Evolutionary conservation across 169 alveolate species (phyloP), one percentile per base, ranked within the genome.

Genomic region (Eimeria necatrix): DNA sequence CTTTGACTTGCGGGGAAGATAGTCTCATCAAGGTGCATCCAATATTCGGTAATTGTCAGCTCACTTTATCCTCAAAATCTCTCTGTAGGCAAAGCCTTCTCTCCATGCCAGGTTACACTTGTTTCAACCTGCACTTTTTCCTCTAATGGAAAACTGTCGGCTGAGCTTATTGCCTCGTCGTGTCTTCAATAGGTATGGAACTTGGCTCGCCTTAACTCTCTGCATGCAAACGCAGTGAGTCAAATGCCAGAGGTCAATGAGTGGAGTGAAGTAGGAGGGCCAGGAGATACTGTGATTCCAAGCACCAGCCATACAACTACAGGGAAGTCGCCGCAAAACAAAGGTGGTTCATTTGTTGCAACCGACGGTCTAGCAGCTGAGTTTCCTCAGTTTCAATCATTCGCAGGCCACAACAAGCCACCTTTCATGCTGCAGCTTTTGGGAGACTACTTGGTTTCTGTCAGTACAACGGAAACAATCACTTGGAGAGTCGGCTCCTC

Each of bases 341-440:
- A 74, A 9, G 20, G 80, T 49, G 32, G 59, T 14, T 14, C 24
- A 32, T n/a, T 24, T 24, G 32, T 32, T 73, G 56, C 46, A 61
- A 41, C 91, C 24, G 60, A 74, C 52, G 91, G 78, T 48, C 56
- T 59, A 20, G 22, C 53, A n/a, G 56, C 71, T 56, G 91, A 84
- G 53, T 48, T 64, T 22, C 95, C 92, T 41, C 92, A 71, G 48
- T 80, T 48, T 51, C 95, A 92, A 86, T 92, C 95, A 2, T 92
- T 92, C 51, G 70, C 92, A 20, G 95, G 95, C 52, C 95, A 92
- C 93, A 71, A 60, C 86, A 56, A 16, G 91, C 52, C 95, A 18
- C 93, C 95, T 49, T 92, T 92, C 87, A 49, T 51, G 86, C 51
- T 92, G 86, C 89, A 70, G 56, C 71, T 81, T 3, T 26, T 85